phyloP scores from a whole-genome alignment of 164 flowering plant species.

The Stephania cephalantha region DNA sequence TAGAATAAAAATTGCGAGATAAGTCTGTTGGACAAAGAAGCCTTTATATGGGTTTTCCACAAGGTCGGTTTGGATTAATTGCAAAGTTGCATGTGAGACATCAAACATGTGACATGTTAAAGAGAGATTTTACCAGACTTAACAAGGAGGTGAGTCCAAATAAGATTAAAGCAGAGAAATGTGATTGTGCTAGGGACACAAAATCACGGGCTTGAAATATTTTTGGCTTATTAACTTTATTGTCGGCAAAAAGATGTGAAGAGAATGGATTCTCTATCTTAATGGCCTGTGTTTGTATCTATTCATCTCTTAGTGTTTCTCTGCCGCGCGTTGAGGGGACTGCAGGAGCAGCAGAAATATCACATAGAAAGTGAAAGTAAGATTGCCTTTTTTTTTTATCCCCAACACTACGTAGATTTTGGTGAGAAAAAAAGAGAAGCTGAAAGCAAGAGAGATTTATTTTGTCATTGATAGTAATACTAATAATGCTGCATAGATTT shows the following conservation, averaged over 20 bases:
- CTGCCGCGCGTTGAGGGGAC: not conserved
- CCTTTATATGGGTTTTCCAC: too few species aligned
- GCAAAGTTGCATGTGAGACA: too few species aligned
- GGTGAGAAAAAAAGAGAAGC: not conserved
- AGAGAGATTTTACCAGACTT: not conserved
- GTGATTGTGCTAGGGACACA: constrained; percentile 5
- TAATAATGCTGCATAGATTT: not conserved
- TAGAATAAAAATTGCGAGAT: too few species aligned
- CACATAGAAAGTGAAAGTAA: too few species aligned
- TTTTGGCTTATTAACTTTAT: constrained; percentile 21
- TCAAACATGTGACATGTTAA: not conserved
- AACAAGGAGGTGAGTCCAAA: not conserved
- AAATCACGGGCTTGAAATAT: constrained; percentile 31
- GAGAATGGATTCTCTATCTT: constrained; percentile 5
- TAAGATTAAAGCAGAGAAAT: not conserved
- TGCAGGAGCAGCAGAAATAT: too few species aligned
- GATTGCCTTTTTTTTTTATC: not conserved
- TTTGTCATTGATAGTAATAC: not conserved
- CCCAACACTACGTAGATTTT: not conserved
- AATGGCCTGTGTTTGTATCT: constrained; percentile 12
- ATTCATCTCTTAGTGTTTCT: not conserved
- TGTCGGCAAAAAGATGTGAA: not conserved
- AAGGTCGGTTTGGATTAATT: too few species aligned
- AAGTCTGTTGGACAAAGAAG: too few species aligned
- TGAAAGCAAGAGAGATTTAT: not conserved